These are phyloP conservation scores for Cercospora berteroae DNA, from an alignment of 2,329 filamentous ascomycete species.

Conservation along the genomic window DNA sequence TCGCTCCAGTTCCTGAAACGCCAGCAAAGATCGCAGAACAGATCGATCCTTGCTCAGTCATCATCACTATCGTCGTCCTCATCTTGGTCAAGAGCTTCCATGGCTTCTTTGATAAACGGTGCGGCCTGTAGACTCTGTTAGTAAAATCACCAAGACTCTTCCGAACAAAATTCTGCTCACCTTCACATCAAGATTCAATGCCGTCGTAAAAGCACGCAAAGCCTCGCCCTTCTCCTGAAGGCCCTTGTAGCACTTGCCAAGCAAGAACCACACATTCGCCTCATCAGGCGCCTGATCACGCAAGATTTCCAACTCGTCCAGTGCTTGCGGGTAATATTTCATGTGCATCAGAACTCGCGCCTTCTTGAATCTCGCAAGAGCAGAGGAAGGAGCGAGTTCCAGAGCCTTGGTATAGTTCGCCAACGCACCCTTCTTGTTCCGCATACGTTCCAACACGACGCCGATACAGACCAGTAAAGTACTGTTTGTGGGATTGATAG, in stretches of 20 bases:
- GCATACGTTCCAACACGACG: conserved; percentile 79
- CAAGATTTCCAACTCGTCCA: conserved; percentile 79
- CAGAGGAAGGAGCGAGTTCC: conserved; percentile 74
- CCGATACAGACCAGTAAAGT: conserved; percentile 92
- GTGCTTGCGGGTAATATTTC: conserved; percentile 65
- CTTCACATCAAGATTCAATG: conserved; percentile 94
- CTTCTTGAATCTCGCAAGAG: conserved; percentile 88
- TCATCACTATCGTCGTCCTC: conserved; percentile 34
- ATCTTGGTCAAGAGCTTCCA: conserved; percentile 67
- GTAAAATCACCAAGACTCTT: conserved; percentile 11
- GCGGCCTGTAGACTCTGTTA: conserved; percentile 62
- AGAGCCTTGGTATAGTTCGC: conserved; percentile 79
- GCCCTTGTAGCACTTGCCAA: conserved; percentile 71
- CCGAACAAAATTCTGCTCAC: conserved; percentile 50
- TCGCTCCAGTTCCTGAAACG: background rate
- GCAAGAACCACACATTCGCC: conserved; percentile 90
- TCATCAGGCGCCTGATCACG: conserved; percentile 92
- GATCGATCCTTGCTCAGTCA: background rate
- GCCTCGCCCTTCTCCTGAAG: conserved; percentile 64
- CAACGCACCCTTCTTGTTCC: conserved; percentile 74
- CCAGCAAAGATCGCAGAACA: background rate
- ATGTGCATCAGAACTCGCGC: conserved; percentile 81
- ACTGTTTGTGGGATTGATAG: conserved; percentile 90
- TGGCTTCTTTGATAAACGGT: conserved; percentile 91
- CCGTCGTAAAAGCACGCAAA: conserved; percentile 92